phyloP scores from a whole-genome alignment of 2,329 filamentous ascomycete genomes.

The Harringtonia lauricola region DNA sequence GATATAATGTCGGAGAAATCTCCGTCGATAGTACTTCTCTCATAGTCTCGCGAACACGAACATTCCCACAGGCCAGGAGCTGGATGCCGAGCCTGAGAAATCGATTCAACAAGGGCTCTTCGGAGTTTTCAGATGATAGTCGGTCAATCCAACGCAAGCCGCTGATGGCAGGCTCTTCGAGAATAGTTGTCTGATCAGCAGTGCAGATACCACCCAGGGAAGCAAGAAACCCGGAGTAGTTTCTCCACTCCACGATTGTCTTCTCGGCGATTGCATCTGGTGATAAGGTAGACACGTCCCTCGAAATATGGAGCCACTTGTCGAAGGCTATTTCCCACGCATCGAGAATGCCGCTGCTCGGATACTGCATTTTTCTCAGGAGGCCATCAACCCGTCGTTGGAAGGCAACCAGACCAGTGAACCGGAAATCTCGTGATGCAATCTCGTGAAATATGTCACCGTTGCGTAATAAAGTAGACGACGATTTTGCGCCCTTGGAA shows the following conservation, averaged over 20 bases:
- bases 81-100: conserved; percentile 55
- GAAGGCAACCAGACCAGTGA: conserved; percentile 59
- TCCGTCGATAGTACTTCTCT: conserved; percentile 56
- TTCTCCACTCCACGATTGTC: conserved; percentile 53
- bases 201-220: conserved; percentile 57
- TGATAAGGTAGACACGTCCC: conserved; percentile 45
- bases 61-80: conserved; percentile 51
- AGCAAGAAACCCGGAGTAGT: conserved; percentile 57
- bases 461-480: conserved; percentile 46
- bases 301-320: conserved; percentile 52
- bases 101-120: conserved; percentile 47
- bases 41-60: conserved; percentile 55
- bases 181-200: conserved; percentile 41
- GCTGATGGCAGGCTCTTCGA: conserved; percentile 47
- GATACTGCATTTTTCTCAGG: conserved; percentile 47
- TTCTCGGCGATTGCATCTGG: conserved; percentile 42
- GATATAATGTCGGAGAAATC: conserved; percentile 48
- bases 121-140: conserved; percentile 44
- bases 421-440: conserved; percentile 50
- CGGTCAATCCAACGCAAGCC: conserved; percentile 56
- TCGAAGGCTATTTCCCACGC: conserved; percentile 59
- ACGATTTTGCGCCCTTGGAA: conserved; percentile 36
- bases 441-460: conserved; percentile 50
- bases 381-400: conserved; percentile 54
- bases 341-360: conserved; percentile 53